These are phyloP conservation scores for Fusarium sp. DNA, from an alignment of 2,329 filamentous ascomycete genomes.

Conservation along the genomic window DNA sequence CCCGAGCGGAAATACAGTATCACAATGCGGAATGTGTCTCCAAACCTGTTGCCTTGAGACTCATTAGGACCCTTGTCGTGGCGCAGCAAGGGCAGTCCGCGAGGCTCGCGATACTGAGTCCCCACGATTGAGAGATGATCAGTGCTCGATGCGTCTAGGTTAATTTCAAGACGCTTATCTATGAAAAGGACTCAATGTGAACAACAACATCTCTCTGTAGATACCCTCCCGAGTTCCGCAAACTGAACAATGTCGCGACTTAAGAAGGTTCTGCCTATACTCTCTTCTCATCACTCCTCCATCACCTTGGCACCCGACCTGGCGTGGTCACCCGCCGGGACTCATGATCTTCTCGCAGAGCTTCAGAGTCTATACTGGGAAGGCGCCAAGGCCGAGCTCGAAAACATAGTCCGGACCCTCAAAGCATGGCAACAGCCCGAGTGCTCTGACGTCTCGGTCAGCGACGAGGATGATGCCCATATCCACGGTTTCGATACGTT, in stretches of 20 bases:
- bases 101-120: conserved; percentile 9
- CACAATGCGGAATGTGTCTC: conserved; percentile 23
- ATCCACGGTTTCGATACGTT: conserved; percentile 39
- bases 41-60: conserved; percentile 29
- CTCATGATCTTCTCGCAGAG: conserved; percentile 29
- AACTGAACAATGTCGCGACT: conserved; percentile 25
- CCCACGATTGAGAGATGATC: neutral
- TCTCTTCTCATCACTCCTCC: conserved; percentile 19
- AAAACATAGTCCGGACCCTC: conserved; percentile 40
- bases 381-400: conserved; percentile 35
- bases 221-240: neutral
- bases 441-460: conserved; percentile 13
- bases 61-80: conserved; percentile 13
- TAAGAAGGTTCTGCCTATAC: conserved; percentile 26
- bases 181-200: neutral
- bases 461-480: conserved; percentile 30
- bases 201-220: neutral
- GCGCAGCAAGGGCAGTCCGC: conserved; percentile 27
- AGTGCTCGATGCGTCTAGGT: neutral
- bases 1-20: conserved; percentile 12
- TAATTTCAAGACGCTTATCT: neutral
- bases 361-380: conserved; percentile 38
- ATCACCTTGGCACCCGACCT: conserved; percentile 32
- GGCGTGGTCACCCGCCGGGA: conserved; percentile 21
- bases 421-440: conserved; percentile 36